Base-by-base conservation (phyloP, 140 eudicot genomes). In the Oenanthe javanica region DNA sequence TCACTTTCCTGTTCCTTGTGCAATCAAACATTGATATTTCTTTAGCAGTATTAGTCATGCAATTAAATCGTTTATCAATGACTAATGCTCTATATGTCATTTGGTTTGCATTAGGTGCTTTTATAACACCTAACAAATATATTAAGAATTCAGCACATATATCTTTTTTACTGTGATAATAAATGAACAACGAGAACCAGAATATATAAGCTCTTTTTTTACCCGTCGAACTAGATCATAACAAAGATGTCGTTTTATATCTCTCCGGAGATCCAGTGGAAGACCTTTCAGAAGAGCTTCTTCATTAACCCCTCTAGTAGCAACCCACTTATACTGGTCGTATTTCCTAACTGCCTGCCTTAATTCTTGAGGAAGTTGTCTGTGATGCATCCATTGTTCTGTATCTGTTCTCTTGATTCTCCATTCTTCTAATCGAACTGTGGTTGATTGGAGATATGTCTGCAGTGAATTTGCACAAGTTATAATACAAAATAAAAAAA, bases 361-460 rank as follows among this genome's bases (percentile, higher is more conserved):
- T 45, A 94, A 83, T 66, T 94, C 93, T 3, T 87, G 93, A 31
- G 97, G 97, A 51, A 94, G 88, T 87, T 94, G 97, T 80, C 98
- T 85, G 50, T 94, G 98, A 71, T 83, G 92, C 98, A 94, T 94
- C 98, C 98, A 94, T 46, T 90, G 98, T 71, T 94, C 98, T 3
- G 97, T 90, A 83, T 94, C 98, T 1, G 91, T 90, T 90, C 97
- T 86, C 86, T 83, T 79, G 79, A 90, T 87, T 85, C 97, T 94
- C 98, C 98, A 94, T 81, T 94, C 98, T 81, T 94, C 97, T 84
- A 94, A 84, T 76, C 98, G 86, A 76, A 87, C 86, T 1, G 97
- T 90, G 46, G 92, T 91, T 23, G 98, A 94, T 85, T 94, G 96
- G 54, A 94, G 96, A 72, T 94, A 94, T 0, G 91, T 94, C 98